Evolutionary conservation across 352 stramenopile genomes (phyloP).

Genomic region (Pilasporangium apinafurcum): DNA sequence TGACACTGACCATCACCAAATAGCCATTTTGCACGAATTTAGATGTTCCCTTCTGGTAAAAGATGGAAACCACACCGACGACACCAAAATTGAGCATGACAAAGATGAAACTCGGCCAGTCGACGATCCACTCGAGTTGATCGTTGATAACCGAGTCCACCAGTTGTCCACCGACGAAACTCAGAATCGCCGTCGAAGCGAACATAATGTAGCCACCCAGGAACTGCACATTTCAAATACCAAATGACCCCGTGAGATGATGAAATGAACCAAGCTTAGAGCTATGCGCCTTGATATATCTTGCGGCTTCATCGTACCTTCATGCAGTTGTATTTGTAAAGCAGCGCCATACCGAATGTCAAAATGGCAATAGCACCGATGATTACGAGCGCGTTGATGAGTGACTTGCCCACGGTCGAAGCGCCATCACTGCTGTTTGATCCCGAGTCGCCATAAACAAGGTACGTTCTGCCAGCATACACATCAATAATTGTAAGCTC

Average conservation of each 20-base stretch:
- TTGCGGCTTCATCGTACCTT: constrained; percentile 22
- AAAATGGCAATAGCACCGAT: constrained; percentile 78
- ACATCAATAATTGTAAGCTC: constrained; percentile 1
- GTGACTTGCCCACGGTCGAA: constrained; percentile 47
- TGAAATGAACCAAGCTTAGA: not conserved
- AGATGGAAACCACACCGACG: constrained; percentile 85
- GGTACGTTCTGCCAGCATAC: constrained; percentile 38
- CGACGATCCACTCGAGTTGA: constrained; percentile 63
- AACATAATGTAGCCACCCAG: constrained; percentile 87
- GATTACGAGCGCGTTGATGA: constrained; percentile 88
- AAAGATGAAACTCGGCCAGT: constrained; percentile 79
- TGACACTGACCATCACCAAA: constrained; percentile 92
- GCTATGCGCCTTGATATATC: too few species aligned
- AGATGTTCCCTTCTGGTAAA: constrained; percentile 83
- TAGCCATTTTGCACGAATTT: constrained; percentile 92
- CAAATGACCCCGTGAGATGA: too few species aligned
- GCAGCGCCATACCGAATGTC: constrained; percentile 86
- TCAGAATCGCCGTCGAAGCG: constrained; percentile 77
- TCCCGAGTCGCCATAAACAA: constrained; percentile 70
- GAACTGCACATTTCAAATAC: constrained; percentile 36
- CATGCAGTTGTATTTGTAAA: constrained; percentile 89
- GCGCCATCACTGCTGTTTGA: constrained; percentile 18
- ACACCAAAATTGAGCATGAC: constrained; percentile 90
- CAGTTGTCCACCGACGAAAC: constrained; percentile 81
- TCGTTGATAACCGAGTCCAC: constrained; percentile 76